Base-by-base conservation (phyloP, 2,329 filamentous ascomycete species). In the Microdochium nivale region DNA sequence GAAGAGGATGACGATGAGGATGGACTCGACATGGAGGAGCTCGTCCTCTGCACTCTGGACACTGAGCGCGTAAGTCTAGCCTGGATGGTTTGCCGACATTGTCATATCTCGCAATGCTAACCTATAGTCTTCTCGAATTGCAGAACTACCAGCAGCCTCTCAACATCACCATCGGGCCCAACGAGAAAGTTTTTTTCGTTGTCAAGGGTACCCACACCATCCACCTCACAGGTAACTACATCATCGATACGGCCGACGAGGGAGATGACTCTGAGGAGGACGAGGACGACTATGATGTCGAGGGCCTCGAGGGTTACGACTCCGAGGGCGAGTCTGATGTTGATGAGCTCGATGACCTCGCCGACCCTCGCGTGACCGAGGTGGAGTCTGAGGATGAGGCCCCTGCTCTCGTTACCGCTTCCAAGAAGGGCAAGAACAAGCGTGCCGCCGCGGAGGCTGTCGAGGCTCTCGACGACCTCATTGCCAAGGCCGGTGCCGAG, bases 101-200 rank as follows among this genome's bases (percentile, higher is more conserved):
- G 16, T 23, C 8, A 8, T 23, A 23, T 13, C 40, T 3, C 23
- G 40, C 9, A 24, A 13, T 37, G 27, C 44, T 19, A 32, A 48
- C 14, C 25, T 35, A n/a, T 50, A 25, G 33, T 43, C 47, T 25
- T 47, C 61, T 51, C 35, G 23, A 43, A 30, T 10, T 51, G 47
- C 63, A 97, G 94, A 83, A 88, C 76, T 96, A 87, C 80, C 94
- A 99, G 74, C 95, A 99, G 73, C 75, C 94, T 48, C 83, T 99
- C 54, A 90, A 99, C 71, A 89, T 99, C 70, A 94, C 88, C 57
- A 83, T 99, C 67, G 84, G 82, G 62, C 88, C 96, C 68, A 82
- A 87, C 60, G 94, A 99, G 78, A 83, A 83, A 61, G 86, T 96
- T 59, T 96, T 88, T 79, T 97, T 99, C 77, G 82, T 88, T 66